Evolutionary conservation across 2,329 filamentous ascomycete species (phyloP).

Genomic region (Trichoderma harzianum): DNA sequence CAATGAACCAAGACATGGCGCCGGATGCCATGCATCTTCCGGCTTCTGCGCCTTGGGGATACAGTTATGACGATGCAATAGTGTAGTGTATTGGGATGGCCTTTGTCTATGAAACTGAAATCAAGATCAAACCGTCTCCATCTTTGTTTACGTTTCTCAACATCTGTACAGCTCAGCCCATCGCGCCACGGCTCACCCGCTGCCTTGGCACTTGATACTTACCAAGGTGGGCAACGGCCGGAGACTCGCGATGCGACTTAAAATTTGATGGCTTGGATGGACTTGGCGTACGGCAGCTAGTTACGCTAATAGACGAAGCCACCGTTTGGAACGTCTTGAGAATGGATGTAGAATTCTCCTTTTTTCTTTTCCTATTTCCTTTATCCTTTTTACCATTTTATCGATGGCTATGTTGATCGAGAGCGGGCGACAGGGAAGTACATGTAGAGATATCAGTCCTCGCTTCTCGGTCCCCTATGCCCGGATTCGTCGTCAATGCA

Average conservation of each 20-base stretch:
- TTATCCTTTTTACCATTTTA: neutral
- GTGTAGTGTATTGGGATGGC: neutral
- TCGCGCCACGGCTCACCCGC: neutral
- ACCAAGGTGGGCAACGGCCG: neutral
- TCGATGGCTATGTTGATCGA: neutral
- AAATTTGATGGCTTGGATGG: slow-evolving; percentile 1
- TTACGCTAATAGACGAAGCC: slow-evolving; percentile 1
- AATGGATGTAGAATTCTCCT: neutral
- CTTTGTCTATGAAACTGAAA: neutral
- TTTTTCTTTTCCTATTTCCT: neutral
- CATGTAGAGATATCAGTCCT: neutral
- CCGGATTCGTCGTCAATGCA: slow-evolving; percentile 6
- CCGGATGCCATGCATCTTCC: neutral
- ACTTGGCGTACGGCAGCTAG: slow-evolving; percentile 5
- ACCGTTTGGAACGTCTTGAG: neutral
- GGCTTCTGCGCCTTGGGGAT: neutral
- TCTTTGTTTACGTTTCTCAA: neutral
- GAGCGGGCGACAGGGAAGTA: neutral
- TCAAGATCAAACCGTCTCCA: neutral
- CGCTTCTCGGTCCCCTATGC: neutral
- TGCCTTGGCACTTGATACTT: neutral
- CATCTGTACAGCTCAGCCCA: neutral
- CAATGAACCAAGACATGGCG: neutral
- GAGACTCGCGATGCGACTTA: slow-evolving; percentile 4
- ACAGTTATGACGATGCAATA: neutral